phyloP scores from a whole-genome alignment of 306 rosid genomes.

The Gastrolobium villosum region DNA sequence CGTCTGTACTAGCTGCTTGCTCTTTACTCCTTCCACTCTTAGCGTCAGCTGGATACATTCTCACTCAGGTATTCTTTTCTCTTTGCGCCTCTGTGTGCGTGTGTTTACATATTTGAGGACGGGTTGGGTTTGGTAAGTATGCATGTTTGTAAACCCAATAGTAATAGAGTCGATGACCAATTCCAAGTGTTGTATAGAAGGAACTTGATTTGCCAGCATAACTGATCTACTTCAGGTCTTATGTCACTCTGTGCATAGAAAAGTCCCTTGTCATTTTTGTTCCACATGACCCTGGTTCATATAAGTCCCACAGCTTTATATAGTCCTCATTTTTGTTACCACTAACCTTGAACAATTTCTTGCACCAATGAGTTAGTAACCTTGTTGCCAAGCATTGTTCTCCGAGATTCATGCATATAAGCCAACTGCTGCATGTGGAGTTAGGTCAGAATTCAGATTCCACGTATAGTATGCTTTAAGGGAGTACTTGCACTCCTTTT shows the following conservation, averaged over 20 bases:
- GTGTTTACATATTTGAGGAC: neutral
- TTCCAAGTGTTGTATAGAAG: neutral
- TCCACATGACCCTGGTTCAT: constrained; percentile 29
- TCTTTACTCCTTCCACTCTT: constrained; percentile 86
- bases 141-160: neutral
- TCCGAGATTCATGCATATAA: constrained; percentile 35
- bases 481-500: constrained; percentile 3
- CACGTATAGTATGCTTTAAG: constrained; percentile 15
- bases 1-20: constrained; percentile 93
- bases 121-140: constrained; percentile 5
- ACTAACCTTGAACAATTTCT: neutral
- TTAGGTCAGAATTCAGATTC: constrained; percentile 34
- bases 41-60: constrained; percentile 88
- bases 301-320: constrained; percentile 30
- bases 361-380: constrained; percentile 35
- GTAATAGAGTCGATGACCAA: constrained; percentile 2
- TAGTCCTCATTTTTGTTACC: neutral
- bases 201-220: constrained; percentile 30
- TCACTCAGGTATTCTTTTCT: constrained; percentile 76
- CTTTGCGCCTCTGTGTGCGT: constrained; percentile 12
- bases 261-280: constrained; percentile 28
- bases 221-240: constrained; percentile 7
- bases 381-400: constrained; percentile 9
- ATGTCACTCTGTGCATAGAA: constrained; percentile 21
- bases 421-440: constrained; percentile 15